Conservation (phyloP, 2,329 filamentous ascomycete genomes). For the Coniella vitis region DNA sequence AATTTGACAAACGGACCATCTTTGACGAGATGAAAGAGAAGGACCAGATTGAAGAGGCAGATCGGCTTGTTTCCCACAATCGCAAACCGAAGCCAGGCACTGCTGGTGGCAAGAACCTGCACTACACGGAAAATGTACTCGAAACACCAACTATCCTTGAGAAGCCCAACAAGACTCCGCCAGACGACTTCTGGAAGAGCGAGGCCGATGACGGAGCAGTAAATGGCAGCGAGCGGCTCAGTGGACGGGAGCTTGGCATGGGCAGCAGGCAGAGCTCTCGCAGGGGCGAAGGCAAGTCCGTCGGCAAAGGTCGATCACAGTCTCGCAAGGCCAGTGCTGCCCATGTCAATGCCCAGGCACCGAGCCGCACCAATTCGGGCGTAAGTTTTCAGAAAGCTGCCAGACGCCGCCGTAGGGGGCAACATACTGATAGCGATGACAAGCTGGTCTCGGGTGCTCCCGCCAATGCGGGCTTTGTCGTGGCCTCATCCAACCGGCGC, state of each 20-base stretch:
- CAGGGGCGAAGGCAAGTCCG: conserved; percentile 47
- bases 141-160: conserved; percentile 44
- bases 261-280: conserved; percentile 44
- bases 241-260: conserved; percentile 44
- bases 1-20: conserved; percentile 88
- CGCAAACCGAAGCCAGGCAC: conserved; percentile 62
- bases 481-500: conserved; percentile 47
- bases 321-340: conserved; percentile 48
- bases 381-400: conserved; percentile 25
- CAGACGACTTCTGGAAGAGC: conserved; percentile 64
- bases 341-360: conserved; percentile 32
- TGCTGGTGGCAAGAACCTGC: conserved; percentile 79
- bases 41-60: conserved; percentile 81
- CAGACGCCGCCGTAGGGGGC: conserved; percentile 22
- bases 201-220: conserved; percentile 57
- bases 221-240: conserved; percentile 39
- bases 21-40: conserved; percentile 90
- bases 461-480: conserved; percentile 40
- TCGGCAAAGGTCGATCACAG: conserved; percentile 42
- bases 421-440: conserved; percentile 30
- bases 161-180: conserved; percentile 24
- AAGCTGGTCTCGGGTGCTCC: conserved; percentile 26
- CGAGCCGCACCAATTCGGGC: conserved; percentile 43
- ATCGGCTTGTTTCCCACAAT: conserved; percentile 87
- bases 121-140: conserved; percentile 87